Evolutionary conservation across 805 yeast genomes (phyloP).

Genomic region (Candida suzukii): DNA sequence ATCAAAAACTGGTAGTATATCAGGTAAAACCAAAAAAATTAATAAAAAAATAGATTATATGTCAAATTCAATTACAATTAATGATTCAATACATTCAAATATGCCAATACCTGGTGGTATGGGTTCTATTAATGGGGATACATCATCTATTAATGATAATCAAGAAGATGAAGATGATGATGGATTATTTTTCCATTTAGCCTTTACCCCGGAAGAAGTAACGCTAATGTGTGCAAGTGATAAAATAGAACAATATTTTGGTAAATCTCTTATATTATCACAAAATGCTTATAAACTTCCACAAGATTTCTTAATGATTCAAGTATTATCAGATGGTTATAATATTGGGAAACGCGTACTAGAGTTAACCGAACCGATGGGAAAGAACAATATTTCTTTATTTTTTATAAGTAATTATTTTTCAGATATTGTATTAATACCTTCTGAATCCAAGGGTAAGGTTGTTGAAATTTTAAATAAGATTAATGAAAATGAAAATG

Average conservation of each 20-base stretch:
- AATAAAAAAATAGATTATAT: neutral
- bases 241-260: conserved; percentile 31
- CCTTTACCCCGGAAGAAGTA: conserved; percentile 57
- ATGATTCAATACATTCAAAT: conserved; percentile 1
- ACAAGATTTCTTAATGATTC: conserved; percentile 43
- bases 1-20: too few species aligned
- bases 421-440: conserved; percentile 57
- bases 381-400: conserved; percentile 47
- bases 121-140: too few species aligned
- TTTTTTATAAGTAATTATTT: conserved; percentile 59
- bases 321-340: conserved; percentile 54
- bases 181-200: conserved; percentile 48
- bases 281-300: conserved; percentile 28
- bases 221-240: conserved; percentile 46
- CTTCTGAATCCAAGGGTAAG: conserved; percentile 33
- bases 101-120: too few species aligned
- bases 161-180: conserved; percentile 26
- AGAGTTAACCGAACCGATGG: conserved; percentile 51
- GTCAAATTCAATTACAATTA: conserved; percentile 7
- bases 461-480: conserved; percentile 39
- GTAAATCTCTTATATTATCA: conserved; percentile 30
- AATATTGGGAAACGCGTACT: conserved; percentile 47
- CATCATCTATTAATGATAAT: too few species aligned
- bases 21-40: neutral
- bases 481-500: conserved; percentile 14